Conservation (phyloP, 352 stramenopile species). For the Globisporangium canariense region DNA sequence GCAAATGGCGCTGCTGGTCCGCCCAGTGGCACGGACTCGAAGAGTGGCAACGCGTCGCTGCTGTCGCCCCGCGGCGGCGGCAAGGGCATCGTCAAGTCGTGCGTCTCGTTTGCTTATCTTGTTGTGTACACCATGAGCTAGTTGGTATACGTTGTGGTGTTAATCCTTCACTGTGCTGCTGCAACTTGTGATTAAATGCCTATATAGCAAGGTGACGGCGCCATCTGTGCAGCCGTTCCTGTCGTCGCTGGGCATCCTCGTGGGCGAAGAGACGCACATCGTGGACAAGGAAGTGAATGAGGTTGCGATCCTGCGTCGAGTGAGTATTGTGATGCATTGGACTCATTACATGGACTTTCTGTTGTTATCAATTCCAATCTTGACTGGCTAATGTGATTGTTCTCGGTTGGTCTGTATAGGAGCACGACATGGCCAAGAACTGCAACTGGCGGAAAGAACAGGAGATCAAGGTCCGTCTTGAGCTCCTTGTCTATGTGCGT, state of each 20-base stretch:
- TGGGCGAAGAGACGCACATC: constrained; percentile 76
- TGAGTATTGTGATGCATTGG: constrained; percentile 17
- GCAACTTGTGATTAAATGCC: not conserved
- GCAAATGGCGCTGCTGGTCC: constrained; percentile 9
- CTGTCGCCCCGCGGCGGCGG: constrained; percentile 31
- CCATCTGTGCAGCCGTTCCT: constrained; percentile 72
- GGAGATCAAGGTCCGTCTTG: constrained; percentile 52
- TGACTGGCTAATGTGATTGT: not conserved
- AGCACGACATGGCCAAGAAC: constrained; percentile 64
- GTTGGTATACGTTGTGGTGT: not conserved
- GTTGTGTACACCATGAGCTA: not conserved
- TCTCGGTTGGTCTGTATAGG: constrained; percentile 26
- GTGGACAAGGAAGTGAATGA: constrained; percentile 82
- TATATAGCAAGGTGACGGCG: constrained; percentile 50
- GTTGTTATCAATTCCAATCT: not conserved
- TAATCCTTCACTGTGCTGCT: constrained; percentile 7
- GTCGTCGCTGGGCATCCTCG: constrained; percentile 63
- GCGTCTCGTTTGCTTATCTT: constrained; percentile 1
- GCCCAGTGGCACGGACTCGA: constrained; percentile 30
- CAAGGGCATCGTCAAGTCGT: constrained; percentile 46
- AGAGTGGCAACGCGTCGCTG: constrained; percentile 33
- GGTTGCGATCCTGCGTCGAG: constrained; percentile 54
- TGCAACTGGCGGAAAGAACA: constrained; percentile 64
- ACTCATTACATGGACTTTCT: not conserved
- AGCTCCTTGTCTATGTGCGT: not conserved